These are phyloP conservation scores for Penicillium hordei DNA, from an alignment of 2,329 filamentous ascomycete genomes.

Conservation along the genomic window DNA sequence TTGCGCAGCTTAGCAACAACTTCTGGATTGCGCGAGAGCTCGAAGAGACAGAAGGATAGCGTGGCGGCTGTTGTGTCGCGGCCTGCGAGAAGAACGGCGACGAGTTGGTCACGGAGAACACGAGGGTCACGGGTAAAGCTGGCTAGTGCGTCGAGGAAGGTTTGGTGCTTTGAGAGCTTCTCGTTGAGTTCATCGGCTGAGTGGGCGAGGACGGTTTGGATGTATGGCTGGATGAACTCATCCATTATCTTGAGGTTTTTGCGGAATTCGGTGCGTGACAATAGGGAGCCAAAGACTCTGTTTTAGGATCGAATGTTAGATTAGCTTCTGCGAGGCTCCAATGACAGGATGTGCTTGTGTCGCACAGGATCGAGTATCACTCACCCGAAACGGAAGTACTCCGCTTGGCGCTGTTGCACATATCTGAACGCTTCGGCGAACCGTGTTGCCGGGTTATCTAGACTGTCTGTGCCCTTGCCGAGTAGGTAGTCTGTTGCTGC, in stretches of 20 bases:
- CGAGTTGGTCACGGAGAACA: constrained; percentile 79
- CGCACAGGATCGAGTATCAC: constrained; percentile 15
- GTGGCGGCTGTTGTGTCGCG: constrained; percentile 80
- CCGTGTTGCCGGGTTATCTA: constrained; percentile 60
- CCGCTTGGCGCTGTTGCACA: constrained; percentile 71
- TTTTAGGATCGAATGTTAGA: constrained; percentile 5
- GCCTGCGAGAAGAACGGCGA: constrained; percentile 79
- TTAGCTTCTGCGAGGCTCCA: constrained; percentile 3
- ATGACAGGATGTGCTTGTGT: constrained; percentile 1
- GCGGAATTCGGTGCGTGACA: constrained; percentile 67
- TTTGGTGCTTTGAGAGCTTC: constrained; percentile 70
- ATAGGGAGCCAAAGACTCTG: constrained; percentile 59
- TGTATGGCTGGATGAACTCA: constrained; percentile 73
- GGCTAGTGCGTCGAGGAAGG: constrained; percentile 83
- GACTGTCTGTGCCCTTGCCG: constrained; percentile 67
- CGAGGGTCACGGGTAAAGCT: constrained; percentile 65
- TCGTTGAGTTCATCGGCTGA: constrained; percentile 69
- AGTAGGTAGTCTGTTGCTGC: constrained; percentile 83
- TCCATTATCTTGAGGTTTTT: constrained; percentile 68
- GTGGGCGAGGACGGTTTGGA: constrained; percentile 70
- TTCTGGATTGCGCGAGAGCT: constrained; percentile 70
- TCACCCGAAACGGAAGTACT: constrained; percentile 64
- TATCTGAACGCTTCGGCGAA: constrained; percentile 83
- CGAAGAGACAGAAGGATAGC: constrained; percentile 78
- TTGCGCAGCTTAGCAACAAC: constrained; percentile 66